These are phyloP conservation scores for Primulina eburnea DNA, from an alignment of 257 asterid genomes.

Conservation along the genomic window DNA sequence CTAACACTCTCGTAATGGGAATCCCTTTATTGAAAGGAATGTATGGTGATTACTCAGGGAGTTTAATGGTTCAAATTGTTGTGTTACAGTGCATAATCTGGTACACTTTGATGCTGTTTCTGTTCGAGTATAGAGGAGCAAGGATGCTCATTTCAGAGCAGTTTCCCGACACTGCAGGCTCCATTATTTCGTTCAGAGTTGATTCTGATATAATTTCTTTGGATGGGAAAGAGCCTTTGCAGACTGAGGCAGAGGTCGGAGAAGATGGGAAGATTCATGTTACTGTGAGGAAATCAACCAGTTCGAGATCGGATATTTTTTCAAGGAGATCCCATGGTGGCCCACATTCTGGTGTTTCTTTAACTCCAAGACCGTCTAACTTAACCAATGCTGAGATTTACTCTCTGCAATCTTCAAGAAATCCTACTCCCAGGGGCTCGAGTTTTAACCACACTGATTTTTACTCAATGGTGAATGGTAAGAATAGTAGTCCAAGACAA, in stretches of 20 bases:
- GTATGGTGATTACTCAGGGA: slow-evolving; percentile 56
- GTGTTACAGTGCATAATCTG: slow-evolving; percentile 67
- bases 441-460: slow-evolving; percentile 55
- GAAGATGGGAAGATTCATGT: slow-evolving; percentile 73
- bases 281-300: slow-evolving; percentile 50
- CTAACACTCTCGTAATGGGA: slow-evolving; percentile 71
- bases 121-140: slow-evolving; percentile 66
- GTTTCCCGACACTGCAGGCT: slow-evolving; percentile 66
- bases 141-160: slow-evolving; percentile 60
- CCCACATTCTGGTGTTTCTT: slow-evolving; percentile 34
- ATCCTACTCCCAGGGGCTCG: slow-evolving; percentile 63
- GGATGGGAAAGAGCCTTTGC: slow-evolving; percentile 58
- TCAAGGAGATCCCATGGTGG: slow-evolving; percentile 53
- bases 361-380: slow-evolving; percentile 61
- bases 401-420: slow-evolving; percentile 62
- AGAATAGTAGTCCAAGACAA: slow-evolving; percentile 45
- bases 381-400: slow-evolving; percentile 66
- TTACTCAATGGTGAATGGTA: slow-evolving; percentile 56
- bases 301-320: slow-evolving; percentile 58
- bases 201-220: slow-evolving; percentile 61
- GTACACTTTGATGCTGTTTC: slow-evolving; percentile 68
- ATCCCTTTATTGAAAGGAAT: slow-evolving; percentile 59
- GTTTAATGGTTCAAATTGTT: slow-evolving; percentile 63
- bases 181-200: slow-evolving; percentile 51
- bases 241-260: slow-evolving; percentile 61